Conservation (phyloP, 257 asterid species). For the Nicotiana obtusifolia region DNA sequence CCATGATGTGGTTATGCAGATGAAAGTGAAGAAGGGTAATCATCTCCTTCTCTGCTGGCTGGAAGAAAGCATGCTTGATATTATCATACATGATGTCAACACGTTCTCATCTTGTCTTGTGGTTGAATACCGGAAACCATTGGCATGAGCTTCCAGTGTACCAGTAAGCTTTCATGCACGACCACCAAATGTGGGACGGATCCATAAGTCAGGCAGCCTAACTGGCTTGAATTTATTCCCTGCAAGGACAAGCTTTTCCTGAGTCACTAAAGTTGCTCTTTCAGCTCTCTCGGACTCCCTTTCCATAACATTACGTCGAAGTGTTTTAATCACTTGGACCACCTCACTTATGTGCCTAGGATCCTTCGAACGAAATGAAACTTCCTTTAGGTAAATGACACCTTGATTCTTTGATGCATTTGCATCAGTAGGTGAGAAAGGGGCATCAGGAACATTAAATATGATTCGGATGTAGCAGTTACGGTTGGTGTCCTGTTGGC, state of each 20-base stretch:
- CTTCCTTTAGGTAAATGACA: conserved; percentile 22
- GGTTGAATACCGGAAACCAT: conserved; percentile 26
- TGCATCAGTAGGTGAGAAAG: conserved; percentile 18
- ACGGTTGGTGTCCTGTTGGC: conserved; percentile 27
- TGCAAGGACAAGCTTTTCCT: conserved; percentile 25
- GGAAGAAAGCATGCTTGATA: conserved; percentile 30
- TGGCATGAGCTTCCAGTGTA: conserved; percentile 22
- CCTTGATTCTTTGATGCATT: conserved; percentile 10
- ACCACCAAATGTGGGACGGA: conserved; percentile 26
- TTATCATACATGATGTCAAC: conserved; percentile 27
- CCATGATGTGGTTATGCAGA: conserved; percentile 33
- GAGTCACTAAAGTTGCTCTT: conserved; percentile 22
- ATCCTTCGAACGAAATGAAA: conserved; percentile 26
- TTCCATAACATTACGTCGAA: conserved; percentile 17
- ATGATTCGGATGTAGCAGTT: conserved; percentile 23
- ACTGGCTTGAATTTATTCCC: conserved; percentile 26
- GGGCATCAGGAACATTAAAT: conserved; percentile 25
- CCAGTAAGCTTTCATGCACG: conserved; percentile 28
- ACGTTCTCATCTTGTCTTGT: conserved; percentile 24
- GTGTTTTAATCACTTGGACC: conserved; percentile 20
- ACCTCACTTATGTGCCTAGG: conserved; percentile 26
- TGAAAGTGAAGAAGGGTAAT: conserved; percentile 29
- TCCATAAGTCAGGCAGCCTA: conserved; percentile 15
- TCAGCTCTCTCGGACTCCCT: conserved; percentile 26
- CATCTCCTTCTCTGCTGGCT: conserved; percentile 35